phyloP scores from a whole-genome alignment of 1,284 basidiomycete genomes.

The Sanghuangporus baumii region DNA sequence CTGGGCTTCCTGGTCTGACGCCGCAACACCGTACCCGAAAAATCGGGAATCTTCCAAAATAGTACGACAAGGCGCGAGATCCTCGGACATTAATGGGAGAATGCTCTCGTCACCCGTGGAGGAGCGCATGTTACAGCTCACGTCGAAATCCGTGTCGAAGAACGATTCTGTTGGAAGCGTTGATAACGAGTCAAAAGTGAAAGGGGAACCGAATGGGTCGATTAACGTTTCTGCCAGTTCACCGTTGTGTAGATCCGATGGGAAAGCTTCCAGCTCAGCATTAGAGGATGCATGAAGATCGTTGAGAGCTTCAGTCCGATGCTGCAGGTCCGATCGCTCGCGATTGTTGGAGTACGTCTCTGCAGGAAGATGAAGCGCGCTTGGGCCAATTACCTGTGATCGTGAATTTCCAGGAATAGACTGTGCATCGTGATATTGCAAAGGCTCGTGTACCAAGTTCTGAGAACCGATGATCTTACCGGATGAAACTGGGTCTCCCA shows the following conservation, averaged over 20 bases:
- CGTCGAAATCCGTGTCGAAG: constrained; percentile 9
- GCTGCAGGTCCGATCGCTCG: too few relatives aligned
- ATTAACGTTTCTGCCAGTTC: not conserved
- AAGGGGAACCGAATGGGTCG: not conserved
- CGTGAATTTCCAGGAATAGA: too few relatives aligned
- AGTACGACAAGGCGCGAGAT: constrained; percentile 5
- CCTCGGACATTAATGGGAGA: not conserved
- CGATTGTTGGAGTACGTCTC: too few relatives aligned
- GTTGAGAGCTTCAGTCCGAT: too few relatives aligned
- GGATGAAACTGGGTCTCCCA: too few relatives aligned
- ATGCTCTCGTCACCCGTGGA: constrained; percentile 1
- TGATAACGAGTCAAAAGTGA: not conserved
- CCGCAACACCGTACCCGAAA: not conserved
- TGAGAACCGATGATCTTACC: too few relatives aligned
- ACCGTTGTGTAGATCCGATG: not conserved
- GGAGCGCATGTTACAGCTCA: constrained; percentile 11
- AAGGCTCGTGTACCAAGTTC: too few relatives aligned
- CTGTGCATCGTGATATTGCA: too few relatives aligned
- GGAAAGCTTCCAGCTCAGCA: not conserved
- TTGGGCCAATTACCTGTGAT: too few relatives aligned
- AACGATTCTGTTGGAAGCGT: not conserved
- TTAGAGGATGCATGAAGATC: too few relatives aligned
- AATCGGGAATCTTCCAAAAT: constrained; percentile 12
- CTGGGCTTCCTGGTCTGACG: not conserved
- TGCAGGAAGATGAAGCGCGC: too few relatives aligned